phyloP scores from a whole-genome alignment of 768 basidiomycete species.

The Boletus tomentosulus region DNA sequence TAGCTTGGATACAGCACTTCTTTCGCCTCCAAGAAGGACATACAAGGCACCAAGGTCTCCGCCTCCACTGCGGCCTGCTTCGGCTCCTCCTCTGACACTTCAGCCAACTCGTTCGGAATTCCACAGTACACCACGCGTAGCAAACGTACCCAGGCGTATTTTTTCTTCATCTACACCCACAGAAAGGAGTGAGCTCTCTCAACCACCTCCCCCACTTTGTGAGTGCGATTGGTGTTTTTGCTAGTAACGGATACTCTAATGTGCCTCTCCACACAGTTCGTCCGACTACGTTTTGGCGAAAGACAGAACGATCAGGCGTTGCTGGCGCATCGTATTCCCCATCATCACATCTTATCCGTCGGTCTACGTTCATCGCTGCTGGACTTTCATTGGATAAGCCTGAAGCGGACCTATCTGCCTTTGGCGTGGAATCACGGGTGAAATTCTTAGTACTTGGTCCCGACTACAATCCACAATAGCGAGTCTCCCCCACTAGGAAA shows the following conservation, averaged over 20 bases:
- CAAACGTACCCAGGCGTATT: slow-evolving; percentile 9
- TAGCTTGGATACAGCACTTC: slow-evolving; percentile 15
- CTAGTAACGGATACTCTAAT: background rate
- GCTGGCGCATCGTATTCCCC: slow-evolving; percentile 70
- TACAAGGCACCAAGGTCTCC: slow-evolving; percentile 19
- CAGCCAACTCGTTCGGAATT: background rate
- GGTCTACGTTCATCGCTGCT: slow-evolving; percentile 76
- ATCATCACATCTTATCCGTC: slow-evolving; percentile 66
- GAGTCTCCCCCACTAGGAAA: background rate
- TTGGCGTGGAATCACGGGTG: slow-evolving; percentile 57
- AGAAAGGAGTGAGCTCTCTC: slow-evolving; percentile 41
- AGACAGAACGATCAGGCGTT: slow-evolving; percentile 67
- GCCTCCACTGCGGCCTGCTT: slow-evolving; percentile 14
- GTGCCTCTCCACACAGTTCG: slow-evolving; percentile 46
- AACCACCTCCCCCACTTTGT: slow-evolving; percentile 65
- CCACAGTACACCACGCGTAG: background rate
- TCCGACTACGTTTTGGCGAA: slow-evolving; percentile 81
- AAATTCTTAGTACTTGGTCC: slow-evolving; percentile 38
- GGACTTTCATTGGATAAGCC: slow-evolving; percentile 67
- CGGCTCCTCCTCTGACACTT: slow-evolving; percentile 21
- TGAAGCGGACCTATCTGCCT: slow-evolving; percentile 52
- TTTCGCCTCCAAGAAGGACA: slow-evolving; percentile 28
- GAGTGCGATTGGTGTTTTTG: slow-evolving; percentile 26
- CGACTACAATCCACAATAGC: slow-evolving; percentile 30
- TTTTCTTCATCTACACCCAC: slow-evolving; percentile 13